phyloP scores from a whole-genome alignment of 345 rosid genomes.

The Eucalyptus cloeziana region DNA sequence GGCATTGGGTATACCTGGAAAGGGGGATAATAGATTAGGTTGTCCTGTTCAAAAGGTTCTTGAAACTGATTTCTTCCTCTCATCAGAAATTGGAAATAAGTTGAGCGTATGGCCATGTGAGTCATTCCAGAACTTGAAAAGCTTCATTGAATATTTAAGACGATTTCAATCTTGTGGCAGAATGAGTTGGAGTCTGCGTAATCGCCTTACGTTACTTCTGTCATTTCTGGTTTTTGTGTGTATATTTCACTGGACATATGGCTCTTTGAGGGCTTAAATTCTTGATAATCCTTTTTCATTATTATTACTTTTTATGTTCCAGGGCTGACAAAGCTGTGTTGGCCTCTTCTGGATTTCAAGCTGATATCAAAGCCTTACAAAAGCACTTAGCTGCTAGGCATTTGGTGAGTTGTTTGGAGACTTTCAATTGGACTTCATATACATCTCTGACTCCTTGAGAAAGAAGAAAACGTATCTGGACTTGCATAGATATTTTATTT shows the following conservation, averaged over 20 bases:
- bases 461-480: background rate
- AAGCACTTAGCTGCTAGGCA: constrained; percentile 76
- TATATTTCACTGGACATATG: background rate
- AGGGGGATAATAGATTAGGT: background rate
- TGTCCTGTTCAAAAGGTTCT: background rate
- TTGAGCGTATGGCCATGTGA: background rate
- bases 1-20: background rate
- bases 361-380: constrained; percentile 90
- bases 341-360: constrained; percentile 98
- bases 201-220: background rate
- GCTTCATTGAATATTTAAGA: background rate
- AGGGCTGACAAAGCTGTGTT: constrained; percentile 78
- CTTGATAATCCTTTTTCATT: background rate
- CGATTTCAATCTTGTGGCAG: background rate
- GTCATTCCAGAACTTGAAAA: background rate
- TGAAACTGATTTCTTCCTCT: background rate
- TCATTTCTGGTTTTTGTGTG: background rate
- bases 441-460: background rate
- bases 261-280: background rate
- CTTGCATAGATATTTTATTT: background rate
- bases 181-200: background rate
- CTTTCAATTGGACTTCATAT: background rate
- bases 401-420: constrained; percentile 49
- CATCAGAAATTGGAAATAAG: background rate
- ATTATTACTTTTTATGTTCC: background rate